A percentile compares a stretch with the other conserved stretches of the same genome.
Evolutionary conservation across 768 basidiomycete species (phyloP).

Genomic region (Lactarius evosmus): DNA sequence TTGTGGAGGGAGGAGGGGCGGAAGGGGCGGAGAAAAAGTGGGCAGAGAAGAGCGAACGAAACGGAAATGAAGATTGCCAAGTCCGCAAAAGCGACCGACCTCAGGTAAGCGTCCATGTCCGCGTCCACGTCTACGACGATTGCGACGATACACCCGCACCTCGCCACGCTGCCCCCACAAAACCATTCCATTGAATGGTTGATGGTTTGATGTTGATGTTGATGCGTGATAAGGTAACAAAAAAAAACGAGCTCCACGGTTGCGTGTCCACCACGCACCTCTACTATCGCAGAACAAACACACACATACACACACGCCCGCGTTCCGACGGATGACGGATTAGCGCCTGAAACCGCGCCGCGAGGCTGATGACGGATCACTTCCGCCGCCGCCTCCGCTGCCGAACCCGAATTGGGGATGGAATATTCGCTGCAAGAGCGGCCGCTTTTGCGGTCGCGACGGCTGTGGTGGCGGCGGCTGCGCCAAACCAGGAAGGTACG

Average conservation of each 20-base stretch:
- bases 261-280: constrained; percentile 1
- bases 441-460: constrained; percentile 23
- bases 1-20: neutral
- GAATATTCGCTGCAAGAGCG: constrained; percentile 26
- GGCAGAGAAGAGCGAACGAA: neutral
- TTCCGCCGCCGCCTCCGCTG: neutral
- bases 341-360: constrained; percentile 17
- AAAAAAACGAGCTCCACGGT: neutral
- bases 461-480: constrained; percentile 3
- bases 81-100: constrained; percentile 4
- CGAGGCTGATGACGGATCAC: neutral
- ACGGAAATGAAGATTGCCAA: constrained; percentile 22
- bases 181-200: neutral
- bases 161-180: neutral
- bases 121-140: constrained; percentile 8
- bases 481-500: neutral
- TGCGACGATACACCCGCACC: neutral
- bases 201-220: neutral
- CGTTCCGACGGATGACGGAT: neutral
- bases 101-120: constrained; percentile 5
- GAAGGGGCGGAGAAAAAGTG: neutral
- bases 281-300: constrained; percentile 2
- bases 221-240: constrained; percentile 14
- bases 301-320: neutral
- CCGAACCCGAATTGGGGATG: constrained; percentile 22